A percentile compares a stretch with the other conserved stretches of the same genome.
Conservation (phyloP, 148 eudicot genomes). For the Rheum nobile region DNA sequence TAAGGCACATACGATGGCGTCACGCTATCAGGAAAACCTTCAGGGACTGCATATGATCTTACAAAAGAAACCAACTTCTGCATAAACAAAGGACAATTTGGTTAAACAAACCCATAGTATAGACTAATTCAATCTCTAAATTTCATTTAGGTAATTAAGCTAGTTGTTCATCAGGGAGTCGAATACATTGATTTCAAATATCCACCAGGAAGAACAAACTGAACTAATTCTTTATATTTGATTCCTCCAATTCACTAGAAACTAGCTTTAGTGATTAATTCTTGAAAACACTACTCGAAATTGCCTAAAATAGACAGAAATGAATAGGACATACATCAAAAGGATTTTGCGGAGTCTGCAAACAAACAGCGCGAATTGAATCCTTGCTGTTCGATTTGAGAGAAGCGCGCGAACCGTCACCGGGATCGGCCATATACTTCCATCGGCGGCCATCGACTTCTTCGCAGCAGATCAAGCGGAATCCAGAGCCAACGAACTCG, state of each 20-base stretch:
- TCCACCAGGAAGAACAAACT: neutral
- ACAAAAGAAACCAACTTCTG: constrained; percentile 74
- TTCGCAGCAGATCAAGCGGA: constrained; percentile 71
- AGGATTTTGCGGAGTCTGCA: constrained; percentile 71
- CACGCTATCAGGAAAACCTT: constrained; percentile 94
- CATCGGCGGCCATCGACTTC: constrained; percentile 81
- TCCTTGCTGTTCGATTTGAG: constrained; percentile 33
- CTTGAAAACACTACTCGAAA: too few relatives aligned
- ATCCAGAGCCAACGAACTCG: constrained; percentile 53
- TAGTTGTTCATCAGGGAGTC: neutral
- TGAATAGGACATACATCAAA: constrained; percentile 30
- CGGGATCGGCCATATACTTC: constrained; percentile 32
- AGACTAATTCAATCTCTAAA: neutral
- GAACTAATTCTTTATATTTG: neutral
- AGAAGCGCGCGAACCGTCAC: constrained; percentile 9
- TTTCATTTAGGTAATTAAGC: neutral
- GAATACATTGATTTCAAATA: neutral
- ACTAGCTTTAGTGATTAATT: too few relatives aligned
- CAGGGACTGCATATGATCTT: constrained; percentile 93
- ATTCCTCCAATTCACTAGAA: neutral
- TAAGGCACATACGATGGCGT: constrained; percentile 82
- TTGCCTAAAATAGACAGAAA: too few relatives aligned
- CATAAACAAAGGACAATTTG: neutral
- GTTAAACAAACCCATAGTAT: neutral
- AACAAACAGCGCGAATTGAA: constrained; percentile 56